Base-by-base conservation (phyloP, 2,329 filamentous ascomycete genomes). In the Aspergillus sp. region DNA sequence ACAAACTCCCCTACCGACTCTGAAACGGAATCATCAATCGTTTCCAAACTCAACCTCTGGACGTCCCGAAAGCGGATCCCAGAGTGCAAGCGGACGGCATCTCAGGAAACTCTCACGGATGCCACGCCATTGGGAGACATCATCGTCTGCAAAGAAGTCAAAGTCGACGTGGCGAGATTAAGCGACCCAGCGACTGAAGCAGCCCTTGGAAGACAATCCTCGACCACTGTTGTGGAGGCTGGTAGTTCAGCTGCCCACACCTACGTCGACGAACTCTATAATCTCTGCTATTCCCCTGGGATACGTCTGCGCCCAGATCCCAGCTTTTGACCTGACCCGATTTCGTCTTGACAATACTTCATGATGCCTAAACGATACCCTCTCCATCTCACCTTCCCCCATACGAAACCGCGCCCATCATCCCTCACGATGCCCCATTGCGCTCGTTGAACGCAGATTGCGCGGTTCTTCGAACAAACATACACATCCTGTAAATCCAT, bases 131-230 rank as follows among this genome's bases (percentile, higher is more conserved):
- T 80, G 50, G 83, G 84, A 6, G 84, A 85, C 21, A 88, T 87
- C 67, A 82, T 86, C 76, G 81, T 87, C 6, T 84, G 82, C 23
- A 83, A 85, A 61, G 84, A 88, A 64, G 82, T 87, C 55, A 82
- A 80, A 7, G 80, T 87, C n/a, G 79, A 85, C 48, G 75, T 79
- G 1, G 66, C 66, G 0, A 67, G 70, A 23, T 40, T 68, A 27
- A 61, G 62, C 8, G 67, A 70, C 15, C 62, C 65, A 23, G 56
- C 58, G 0, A 55, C 61, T 7, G 62, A 66, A 21, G 62, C 63
- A 27, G 39, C 57, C 2, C 24, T 64, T 23, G 54, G 60, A 50
- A 56, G 55, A 11, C 67, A 70, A 33, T 61, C 66, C 39, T 64
- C 68, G 15, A 53, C 56, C 33, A 64, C 64, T 51, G 59, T 67